Conservation (phyloP, 345 rosid genomes). For the Eucalyptus lansdowneana region DNA sequence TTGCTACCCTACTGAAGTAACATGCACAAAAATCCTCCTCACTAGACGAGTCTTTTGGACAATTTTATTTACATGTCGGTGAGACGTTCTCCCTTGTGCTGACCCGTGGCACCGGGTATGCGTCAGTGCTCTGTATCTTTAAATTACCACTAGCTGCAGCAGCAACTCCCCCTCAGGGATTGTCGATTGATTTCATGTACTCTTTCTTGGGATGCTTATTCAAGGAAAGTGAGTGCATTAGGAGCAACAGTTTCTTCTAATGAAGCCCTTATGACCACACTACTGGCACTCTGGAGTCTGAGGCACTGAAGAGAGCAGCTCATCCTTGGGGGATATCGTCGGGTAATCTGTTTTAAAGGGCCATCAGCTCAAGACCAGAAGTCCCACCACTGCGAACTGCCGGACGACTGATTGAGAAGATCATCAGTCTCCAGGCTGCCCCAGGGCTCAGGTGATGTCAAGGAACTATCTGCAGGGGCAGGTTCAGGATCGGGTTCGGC, state of each 20-base stretch:
- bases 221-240: neutral
- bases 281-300: neutral
- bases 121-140: neutral
- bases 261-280: neutral
- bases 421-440: slow-evolving; percentile 18
- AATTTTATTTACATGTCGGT: neutral
- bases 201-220: neutral
- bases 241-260: neutral
- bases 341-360: neutral
- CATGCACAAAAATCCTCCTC: neutral
- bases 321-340: neutral
- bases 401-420: slow-evolving; percentile 17
- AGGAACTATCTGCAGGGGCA: slow-evolving; percentile 1
- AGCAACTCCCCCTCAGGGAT: neutral
- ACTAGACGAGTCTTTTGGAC: neutral
- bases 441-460: slow-evolving; percentile 29
- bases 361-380: slow-evolving; percentile 25
- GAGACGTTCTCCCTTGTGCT: neutral
- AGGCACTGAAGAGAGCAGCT: neutral
- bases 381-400: slow-evolving; percentile 28
- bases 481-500: slow-evolving; percentile 5
- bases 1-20: neutral
- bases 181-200: neutral
- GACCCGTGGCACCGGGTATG: neutral
- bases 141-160: neutral